Evolutionary conservation across 2,329 filamentous ascomycete species (phyloP).

Genomic region (Rutstroemia sydowiana): DNA sequence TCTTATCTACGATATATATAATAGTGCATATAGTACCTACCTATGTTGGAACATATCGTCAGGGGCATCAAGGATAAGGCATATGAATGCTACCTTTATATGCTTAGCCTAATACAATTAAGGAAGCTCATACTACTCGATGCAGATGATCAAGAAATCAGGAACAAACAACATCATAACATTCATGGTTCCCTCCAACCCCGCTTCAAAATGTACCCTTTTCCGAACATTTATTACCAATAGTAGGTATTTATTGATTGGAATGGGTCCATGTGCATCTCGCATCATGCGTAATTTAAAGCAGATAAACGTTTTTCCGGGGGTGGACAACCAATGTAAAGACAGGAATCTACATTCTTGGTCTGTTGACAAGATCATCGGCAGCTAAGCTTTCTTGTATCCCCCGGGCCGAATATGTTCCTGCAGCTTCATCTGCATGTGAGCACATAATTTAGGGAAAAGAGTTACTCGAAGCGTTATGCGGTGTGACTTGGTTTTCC

Average conservation of each 20-base stretch:
- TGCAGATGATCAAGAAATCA: constrained; percentile 9
- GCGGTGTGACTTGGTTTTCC: not conserved
- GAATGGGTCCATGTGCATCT: constrained; percentile 3
- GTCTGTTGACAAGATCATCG: constrained; percentile 9
- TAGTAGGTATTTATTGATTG: not conserved
- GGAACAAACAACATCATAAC: constrained; percentile 4
- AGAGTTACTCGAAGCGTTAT: not conserved
- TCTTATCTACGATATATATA: not conserved
- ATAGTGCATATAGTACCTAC: too few relatives aligned
- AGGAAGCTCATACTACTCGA: constrained; percentile 7
- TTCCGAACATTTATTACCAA: constrained; percentile 5
- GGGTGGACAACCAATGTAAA: constrained; percentile 6
- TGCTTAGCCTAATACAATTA: constrained; percentile 3
- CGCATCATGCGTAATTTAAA: not conserved
- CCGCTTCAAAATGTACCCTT: not conserved
- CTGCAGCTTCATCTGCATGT: constrained; percentile 6
- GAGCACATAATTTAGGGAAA: not conserved
- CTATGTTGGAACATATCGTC: too few relatives aligned
- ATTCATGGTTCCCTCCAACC: not conserved
- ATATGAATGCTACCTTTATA: not conserved
- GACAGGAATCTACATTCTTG: constrained; percentile 1
- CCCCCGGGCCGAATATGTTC: constrained; percentile 3
- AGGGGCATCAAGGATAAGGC: too few relatives aligned
- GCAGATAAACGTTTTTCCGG: not conserved
- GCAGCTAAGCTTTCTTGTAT: constrained; percentile 1